Evolutionary conservation across 2,329 filamentous ascomycete genomes (phyloP).

Genomic region (Cyanodermella asteris): DNA sequence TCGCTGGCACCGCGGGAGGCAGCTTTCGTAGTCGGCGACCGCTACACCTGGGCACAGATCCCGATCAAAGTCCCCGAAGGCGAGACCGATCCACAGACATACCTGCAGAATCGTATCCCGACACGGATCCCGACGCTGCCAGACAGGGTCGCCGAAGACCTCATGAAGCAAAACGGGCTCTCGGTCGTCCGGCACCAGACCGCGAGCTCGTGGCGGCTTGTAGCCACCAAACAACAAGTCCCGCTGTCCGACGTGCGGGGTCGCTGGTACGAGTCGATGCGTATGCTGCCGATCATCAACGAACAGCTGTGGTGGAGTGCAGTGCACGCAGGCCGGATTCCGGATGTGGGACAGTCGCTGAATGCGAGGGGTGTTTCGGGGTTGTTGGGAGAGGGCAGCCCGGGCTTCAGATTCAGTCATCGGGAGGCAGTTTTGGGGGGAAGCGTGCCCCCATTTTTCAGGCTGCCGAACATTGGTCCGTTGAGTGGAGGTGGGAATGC

Average conservation of each 20-base stretch:
- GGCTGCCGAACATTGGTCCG: too few species aligned
- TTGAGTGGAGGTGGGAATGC: too few species aligned
- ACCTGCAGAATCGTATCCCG: slow-evolving; percentile 15
- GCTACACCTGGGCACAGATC: slow-evolving; percentile 27
- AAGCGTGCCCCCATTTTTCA: too few species aligned
- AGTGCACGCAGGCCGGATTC: slow-evolving; percentile 17
- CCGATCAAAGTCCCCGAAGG: too few species aligned
- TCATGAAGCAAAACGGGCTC: slow-evolving; percentile 24
- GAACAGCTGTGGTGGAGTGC: slow-evolving; percentile 10
- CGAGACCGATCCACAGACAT: too few species aligned
- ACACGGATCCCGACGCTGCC: slow-evolving; percentile 24
- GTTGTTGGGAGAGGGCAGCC: too few species aligned
- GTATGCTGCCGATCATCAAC: slow-evolving; percentile 21
- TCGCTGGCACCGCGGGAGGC: slow-evolving; percentile 11
- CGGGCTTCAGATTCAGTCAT: too few species aligned
- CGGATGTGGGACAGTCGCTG: slow-evolving; percentile 23
- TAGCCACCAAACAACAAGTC: slow-evolving; percentile 13
- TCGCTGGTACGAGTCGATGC: slow-evolving; percentile 36
- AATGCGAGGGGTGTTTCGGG: slow-evolving; percentile 20
- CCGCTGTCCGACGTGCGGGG: slow-evolving; percentile 28
- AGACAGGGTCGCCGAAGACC: slow-evolving; percentile 28
- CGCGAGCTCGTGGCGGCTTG: slow-evolving; percentile 23
- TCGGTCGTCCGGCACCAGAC: slow-evolving; percentile 17
- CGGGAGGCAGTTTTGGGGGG: too few species aligned
- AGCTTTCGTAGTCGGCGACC: slow-evolving; percentile 25